Base-by-base conservation (phyloP, 2,329 filamentous ascomycete genomes). In the Colletotrichum sp. region DNA sequence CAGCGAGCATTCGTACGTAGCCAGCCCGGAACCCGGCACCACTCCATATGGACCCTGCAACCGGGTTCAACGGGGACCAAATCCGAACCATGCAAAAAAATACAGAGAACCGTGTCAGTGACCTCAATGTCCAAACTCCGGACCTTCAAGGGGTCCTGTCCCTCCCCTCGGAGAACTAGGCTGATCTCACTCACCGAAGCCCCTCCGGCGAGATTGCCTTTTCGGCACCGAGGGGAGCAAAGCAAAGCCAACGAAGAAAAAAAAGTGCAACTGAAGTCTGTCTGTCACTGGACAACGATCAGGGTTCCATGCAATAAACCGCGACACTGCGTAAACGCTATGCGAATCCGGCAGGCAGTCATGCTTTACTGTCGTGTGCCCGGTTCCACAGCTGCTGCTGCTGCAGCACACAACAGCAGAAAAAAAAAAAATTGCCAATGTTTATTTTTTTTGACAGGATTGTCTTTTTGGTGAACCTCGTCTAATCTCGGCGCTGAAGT, bases 151-250 rank as follows among this genome's bases (percentile, higher is more conserved):
- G 60, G 60, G 28, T 34, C 32, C 55, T 28, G 22, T 27, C 61
- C 18, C 36, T n/a, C 12, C 9, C 15, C 18, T 64, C 27, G 64
- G 25, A n/a, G 25, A 55, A 27, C 65, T 70, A 66, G 39, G 70
- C 71, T 65, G 66, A 66, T 75, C 58, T 65, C 48, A 66, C 34
- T 75, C 74, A 71, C 74, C 71, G 66, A 75, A 48, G 22, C 25
- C 28, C 55, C 66, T 28, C n/a, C 36, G 27, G 30, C 16, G 27
- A 36, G 30, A n/a, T 61, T 25, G 58, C 68, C 43, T 71, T 71
- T 71, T 71, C 68, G 68, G 68, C 67, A 70, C 67, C 56, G 67
- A 52, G 32, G 27, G 36, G 39, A 22, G 22, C 22, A 22, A 27
- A 27, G n/a, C 16, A 48, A 16, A 16, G 36, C 36, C 36, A 39